Evolutionary conservation across 768 basidiomycete species (phyloP).

Genomic region (Pleurotus tuber-regium): DNA sequence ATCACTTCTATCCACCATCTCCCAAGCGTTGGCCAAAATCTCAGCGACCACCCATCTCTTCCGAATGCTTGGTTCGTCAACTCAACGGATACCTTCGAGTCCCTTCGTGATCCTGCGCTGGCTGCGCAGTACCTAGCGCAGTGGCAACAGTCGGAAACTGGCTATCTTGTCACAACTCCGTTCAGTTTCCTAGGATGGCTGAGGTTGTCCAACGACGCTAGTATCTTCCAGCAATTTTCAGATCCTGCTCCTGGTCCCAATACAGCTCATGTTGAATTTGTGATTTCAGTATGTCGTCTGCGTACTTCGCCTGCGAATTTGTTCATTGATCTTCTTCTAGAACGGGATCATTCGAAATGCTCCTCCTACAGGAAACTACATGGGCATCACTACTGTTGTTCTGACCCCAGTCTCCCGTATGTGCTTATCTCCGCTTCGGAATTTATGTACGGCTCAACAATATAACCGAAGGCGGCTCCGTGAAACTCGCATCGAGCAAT

Average conservation of each 20-base stretch:
- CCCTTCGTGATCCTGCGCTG: conserved; percentile 11
- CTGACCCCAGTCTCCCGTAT: conserved; percentile 24
- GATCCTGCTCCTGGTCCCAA: conserved; percentile 36
- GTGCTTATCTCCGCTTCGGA: not conserved
- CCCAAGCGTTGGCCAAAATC: conserved; percentile 26
- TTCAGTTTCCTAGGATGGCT: conserved; percentile 8
- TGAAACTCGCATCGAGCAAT: conserved; percentile 22
- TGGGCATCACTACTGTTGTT: conserved; percentile 16
- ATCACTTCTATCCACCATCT: conserved; percentile 16
- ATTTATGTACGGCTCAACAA: not conserved
- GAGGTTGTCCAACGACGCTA: not conserved
- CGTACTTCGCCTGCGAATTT: not conserved
- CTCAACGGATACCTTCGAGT: conserved; percentile 12
- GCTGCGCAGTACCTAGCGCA: conserved; percentile 16
- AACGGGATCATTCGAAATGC: conserved; percentile 10
- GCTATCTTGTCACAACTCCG: conserved; percentile 14
- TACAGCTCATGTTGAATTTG: conserved; percentile 33
- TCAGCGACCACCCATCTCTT: conserved; percentile 18
- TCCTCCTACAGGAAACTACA: conserved; percentile 16
- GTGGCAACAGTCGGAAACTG: conserved; percentile 18
- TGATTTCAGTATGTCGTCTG: conserved; percentile 25
- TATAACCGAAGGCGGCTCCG: conserved; percentile 20
- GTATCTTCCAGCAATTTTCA: too few species aligned
- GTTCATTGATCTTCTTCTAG: not conserved
- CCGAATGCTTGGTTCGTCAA: conserved; percentile 6